Evolutionary conservation across 352 stramenopile species (phyloP).

Genomic region (Phytophthora podocarpi): DNA sequence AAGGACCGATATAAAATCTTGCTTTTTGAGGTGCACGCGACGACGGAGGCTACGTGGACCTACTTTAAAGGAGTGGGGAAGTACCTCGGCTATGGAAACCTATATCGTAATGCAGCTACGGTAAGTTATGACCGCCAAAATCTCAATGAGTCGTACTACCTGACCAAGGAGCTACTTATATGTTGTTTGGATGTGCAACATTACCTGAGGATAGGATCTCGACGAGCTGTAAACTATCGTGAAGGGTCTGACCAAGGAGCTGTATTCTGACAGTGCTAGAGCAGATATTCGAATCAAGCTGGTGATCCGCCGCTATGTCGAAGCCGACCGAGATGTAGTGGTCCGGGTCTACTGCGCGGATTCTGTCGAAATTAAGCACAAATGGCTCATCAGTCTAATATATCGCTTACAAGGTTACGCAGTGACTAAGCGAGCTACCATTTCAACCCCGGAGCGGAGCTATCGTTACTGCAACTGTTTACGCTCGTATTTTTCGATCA

Average conservation of each 20-base stretch:
- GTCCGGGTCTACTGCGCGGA: slow-evolving; percentile 7
- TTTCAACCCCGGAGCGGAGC: slow-evolving; percentile 2
- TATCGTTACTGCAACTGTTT: slow-evolving; percentile 18
- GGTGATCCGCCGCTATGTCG: slow-evolving; percentile 16
- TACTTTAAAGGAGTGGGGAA: slow-evolving; percentile 36
- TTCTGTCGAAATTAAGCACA: slow-evolving; percentile 21
- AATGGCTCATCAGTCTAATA: slow-evolving; percentile 7
- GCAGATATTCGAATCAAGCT: slow-evolving; percentile 27
- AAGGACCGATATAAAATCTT: slow-evolving; percentile 33
- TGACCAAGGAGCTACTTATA: too few species aligned
- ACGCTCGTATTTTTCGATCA: slow-evolving; percentile 11
- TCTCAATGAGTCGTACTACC: too few species aligned
- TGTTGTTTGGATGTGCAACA: too few species aligned
- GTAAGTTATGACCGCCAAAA: too few species aligned
- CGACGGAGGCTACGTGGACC: slow-evolving; percentile 31
- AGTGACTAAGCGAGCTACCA: slow-evolving; percentile 3
- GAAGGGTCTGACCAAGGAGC: slow-evolving; percentile 27
- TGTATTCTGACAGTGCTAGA: slow-evolving; percentile 15
- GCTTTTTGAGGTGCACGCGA: slow-evolving; percentile 33
- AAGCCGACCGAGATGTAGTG: slow-evolving; percentile 12
- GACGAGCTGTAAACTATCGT: slow-evolving; percentile 11
- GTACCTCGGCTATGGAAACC: slow-evolving; percentile 23
- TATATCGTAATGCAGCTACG: slow-evolving; percentile 31
- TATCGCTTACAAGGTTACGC: slow-evolving; percentile 22
- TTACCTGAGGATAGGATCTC: slow-evolving; percentile 1